Conservation (phyloP, 345 rosid species). For the Anacardium occidentale region DNA sequence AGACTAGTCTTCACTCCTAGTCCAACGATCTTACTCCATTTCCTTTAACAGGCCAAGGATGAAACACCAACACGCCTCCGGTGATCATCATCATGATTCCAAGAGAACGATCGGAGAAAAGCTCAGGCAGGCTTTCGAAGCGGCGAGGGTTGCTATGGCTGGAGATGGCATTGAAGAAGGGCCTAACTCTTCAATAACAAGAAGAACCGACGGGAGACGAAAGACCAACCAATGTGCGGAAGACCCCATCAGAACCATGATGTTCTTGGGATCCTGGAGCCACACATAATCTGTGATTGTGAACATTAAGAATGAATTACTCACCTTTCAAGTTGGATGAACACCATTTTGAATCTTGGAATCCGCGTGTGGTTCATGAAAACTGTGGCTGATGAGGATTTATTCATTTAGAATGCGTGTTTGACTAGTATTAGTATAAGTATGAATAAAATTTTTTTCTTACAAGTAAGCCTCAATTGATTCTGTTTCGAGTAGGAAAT, state of each 20-base stretch:
- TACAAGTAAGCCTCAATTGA: not conserved
- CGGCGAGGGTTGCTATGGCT: conserved; percentile 25
- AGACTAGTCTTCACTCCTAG: not conserved
- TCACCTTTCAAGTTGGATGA: not conserved
- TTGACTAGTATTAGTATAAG: no score
- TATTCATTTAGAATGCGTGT: no score
- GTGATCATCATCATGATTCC: conserved; percentile 30
- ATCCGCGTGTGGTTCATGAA: not conserved
- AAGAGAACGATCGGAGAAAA: conserved; percentile 40
- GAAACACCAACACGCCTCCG: conserved; percentile 41
- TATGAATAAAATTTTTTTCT: not conserved
- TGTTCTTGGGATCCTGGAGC: conserved; percentile 62
- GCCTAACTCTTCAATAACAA: conserved; percentile 3
- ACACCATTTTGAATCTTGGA: not conserved
- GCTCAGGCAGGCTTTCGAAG: conserved; percentile 37
- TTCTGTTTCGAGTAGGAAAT: no score
- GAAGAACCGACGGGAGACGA: conserved; percentile 38
- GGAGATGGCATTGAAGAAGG: conserved; percentile 10
- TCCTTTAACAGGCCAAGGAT: not conserved
- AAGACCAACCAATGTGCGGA: conserved; percentile 27
- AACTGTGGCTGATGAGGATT: not conserved
- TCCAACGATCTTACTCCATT: conserved; percentile 27
- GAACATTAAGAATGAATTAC: not conserved
- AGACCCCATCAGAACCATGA: conserved; percentile 62
- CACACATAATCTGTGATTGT: conserved; percentile 33